Conservation (phyloP, 2,329 filamentous ascomycete species). For the Verticillium alfalfae region DNA sequence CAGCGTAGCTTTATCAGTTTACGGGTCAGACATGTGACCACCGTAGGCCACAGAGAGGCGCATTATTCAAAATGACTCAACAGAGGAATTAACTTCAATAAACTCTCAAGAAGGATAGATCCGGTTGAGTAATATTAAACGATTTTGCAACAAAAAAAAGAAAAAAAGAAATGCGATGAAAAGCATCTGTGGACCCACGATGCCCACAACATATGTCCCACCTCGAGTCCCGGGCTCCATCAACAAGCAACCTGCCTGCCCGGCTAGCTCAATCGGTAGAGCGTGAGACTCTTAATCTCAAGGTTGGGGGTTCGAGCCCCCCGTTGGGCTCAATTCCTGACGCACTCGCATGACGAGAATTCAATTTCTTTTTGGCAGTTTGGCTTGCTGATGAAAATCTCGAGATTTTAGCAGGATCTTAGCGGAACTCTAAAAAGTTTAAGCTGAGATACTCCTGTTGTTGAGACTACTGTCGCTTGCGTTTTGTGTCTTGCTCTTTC, state of each 20-base stretch:
- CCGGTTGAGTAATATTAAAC: background rate
- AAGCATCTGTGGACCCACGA: background rate
- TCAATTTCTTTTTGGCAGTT: background rate
- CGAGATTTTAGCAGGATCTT: no score
- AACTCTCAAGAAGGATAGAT: no score
- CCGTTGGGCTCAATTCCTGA: constrained; percentile 3
- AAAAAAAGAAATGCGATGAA: background rate
- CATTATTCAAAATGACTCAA: no score
- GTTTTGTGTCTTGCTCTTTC: no score
- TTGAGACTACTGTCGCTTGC: no score
- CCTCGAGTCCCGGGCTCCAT: background rate
- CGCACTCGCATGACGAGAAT: background rate
- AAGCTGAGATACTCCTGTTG: no score
- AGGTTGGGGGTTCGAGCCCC: constrained; percentile 46
- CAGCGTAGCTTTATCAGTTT: no score
- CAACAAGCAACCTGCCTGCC: constrained; percentile 21
- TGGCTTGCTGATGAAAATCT: background rate
- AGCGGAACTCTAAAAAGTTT: no score
- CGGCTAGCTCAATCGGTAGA: constrained; percentile 66
- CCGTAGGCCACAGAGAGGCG: no score
- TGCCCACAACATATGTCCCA: background rate
- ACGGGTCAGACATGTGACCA: no score
- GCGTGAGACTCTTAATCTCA: constrained; percentile 65
- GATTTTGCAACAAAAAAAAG: background rate
- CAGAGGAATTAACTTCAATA: no score